Evolutionary conservation across 768 basidiomycete genomes (phyloP).

Genomic region (Suillus fuscotomentosus): DNA sequence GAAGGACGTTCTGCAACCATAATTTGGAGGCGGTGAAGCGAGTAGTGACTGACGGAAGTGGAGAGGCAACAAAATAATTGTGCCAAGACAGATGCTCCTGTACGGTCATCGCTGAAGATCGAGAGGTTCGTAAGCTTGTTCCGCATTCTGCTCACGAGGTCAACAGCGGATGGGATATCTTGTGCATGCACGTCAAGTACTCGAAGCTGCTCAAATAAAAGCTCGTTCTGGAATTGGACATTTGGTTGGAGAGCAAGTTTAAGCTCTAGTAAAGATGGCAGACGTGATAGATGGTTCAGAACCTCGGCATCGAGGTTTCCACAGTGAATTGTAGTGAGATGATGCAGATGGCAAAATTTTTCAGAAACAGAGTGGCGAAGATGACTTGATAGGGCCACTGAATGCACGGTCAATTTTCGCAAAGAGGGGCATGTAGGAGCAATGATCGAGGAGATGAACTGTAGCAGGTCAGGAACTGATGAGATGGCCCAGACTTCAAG

Average conservation of each 20-base stretch:
- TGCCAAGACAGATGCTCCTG: not conserved
- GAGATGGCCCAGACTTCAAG: constrained; percentile 1
- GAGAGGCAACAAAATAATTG: not conserved
- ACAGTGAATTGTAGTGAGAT: constrained; percentile 1
- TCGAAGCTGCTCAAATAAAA: not conserved
- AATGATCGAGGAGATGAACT: not conserved
- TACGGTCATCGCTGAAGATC: not conserved
- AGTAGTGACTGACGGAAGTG: not conserved
- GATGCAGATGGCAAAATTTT: not conserved
- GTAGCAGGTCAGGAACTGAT: not conserved
- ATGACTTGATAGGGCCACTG: not conserved
- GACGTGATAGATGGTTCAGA: constrained; percentile 23
- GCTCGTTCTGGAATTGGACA: not conserved
- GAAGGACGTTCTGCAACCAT: not conserved
- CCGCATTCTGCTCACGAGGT: constrained; percentile 1
- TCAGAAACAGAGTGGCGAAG: not conserved
- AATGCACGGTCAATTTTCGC: not conserved
- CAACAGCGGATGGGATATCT: not conserved
- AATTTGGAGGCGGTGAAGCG: not conserved
- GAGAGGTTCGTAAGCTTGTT: not conserved
- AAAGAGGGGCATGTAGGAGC: not conserved
- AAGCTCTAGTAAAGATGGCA: constrained; percentile 14
- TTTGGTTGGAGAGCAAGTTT: not conserved
- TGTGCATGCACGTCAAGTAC: not conserved
- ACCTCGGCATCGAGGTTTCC: constrained; percentile 16